phyloP scores from a whole-genome alignment of 306 rosid species.

The Prinsepia uniflora region DNA sequence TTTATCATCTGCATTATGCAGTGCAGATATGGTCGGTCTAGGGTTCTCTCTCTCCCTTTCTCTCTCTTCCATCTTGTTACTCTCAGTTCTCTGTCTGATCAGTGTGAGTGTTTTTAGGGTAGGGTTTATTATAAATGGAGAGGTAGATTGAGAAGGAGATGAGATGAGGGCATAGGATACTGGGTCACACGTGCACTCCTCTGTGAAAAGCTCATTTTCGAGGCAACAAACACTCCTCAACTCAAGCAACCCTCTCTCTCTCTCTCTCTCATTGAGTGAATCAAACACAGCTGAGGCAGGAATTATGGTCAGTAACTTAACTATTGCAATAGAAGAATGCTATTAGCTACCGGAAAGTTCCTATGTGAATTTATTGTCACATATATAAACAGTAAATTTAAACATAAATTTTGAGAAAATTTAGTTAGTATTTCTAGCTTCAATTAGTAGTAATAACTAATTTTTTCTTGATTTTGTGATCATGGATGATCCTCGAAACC shows the following conservation, averaged over 20 bases:
- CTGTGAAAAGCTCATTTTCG: slow-evolving; percentile 66
- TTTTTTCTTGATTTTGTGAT: slow-evolving; percentile 50
- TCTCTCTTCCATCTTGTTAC: neutral
- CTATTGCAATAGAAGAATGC: no score
- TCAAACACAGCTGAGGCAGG: slow-evolving; percentile 31
- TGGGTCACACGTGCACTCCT: slow-evolving; percentile 87
- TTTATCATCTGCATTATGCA: no score
- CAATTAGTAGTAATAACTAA: neutral
- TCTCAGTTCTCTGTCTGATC: no score
- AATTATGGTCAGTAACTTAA: slow-evolving; percentile 3
- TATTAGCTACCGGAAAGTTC: no score
- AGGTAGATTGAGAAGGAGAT: slow-evolving; percentile 30
- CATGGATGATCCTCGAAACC: slow-evolving; percentile 64
- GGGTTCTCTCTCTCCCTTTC: neutral
- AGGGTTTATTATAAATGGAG: slow-evolving; percentile 40
- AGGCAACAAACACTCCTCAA: slow-evolving; percentile 75
- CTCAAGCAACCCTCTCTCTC: slow-evolving; percentile 31
- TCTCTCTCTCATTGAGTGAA: slow-evolving; percentile 19
- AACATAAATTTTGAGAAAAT: no score
- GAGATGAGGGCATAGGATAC: slow-evolving; percentile 45
- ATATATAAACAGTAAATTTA: no score
- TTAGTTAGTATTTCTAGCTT: neutral
- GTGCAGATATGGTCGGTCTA: neutral
- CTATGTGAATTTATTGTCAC: no score
- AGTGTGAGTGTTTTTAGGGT: slow-evolving; percentile 28